These are phyloP conservation scores for Mimosa pudica DNA, from an alignment of 306 rosid genomes.

Conservation along the genomic window DNA sequence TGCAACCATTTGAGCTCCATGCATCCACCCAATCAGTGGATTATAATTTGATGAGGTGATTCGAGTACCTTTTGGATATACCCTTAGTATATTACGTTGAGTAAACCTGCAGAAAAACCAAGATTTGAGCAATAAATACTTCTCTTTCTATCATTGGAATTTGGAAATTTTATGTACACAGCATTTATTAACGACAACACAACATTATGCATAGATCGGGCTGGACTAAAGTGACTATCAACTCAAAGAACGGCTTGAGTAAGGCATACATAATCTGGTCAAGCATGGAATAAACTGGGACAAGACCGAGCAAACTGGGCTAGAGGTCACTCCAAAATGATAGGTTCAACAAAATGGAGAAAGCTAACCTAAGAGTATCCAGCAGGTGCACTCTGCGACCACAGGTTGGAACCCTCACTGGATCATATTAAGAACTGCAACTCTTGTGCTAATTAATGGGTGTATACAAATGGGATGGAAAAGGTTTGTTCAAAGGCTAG, in stretches of 20 bases:
- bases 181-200: background rate
- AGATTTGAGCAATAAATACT: conserved; percentile 22
- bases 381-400: background rate
- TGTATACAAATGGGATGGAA: background rate
- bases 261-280: background rate
- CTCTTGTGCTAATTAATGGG: background rate
- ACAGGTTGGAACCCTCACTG: background rate
- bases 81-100: conserved; percentile 85
- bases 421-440: background rate
- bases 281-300: background rate
- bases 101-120: conserved; percentile 71
- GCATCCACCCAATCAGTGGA: conserved; percentile 94
- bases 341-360: background rate
- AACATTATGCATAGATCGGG: background rate
- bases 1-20: conserved; percentile 99
- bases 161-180: background rate
- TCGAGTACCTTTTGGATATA: conserved; percentile 92
- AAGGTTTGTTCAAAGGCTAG: background rate
- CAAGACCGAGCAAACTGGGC: background rate
- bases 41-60: conserved; percentile 92
- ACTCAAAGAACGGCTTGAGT: background rate
- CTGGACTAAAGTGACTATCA: background rate
- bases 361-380: background rate
- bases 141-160: conserved; percentile 23
- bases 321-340: background rate